Evolutionary conservation across 176 grass and related monocot species (phyloP).

Genomic region (Alopecurus myosuroides): DNA sequence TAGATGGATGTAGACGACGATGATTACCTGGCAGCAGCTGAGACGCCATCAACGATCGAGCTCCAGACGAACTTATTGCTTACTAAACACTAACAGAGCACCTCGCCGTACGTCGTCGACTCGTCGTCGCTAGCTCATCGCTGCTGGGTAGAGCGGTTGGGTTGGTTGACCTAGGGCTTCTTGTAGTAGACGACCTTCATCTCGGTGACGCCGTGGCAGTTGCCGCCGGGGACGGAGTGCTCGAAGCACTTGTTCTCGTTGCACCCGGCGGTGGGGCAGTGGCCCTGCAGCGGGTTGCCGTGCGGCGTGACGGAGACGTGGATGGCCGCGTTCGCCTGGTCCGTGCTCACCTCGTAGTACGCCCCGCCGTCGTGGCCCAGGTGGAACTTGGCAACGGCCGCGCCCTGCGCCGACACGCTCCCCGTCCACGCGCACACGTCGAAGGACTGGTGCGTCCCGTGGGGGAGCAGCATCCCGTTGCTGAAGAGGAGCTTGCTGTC

Average conservation of each 20-base stretch:
- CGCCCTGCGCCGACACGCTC: neutral
- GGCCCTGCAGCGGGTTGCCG: neutral
- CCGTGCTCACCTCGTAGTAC: slow-evolving; percentile 30
- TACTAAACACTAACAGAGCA: neutral
- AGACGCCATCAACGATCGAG: neutral
- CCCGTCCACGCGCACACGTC: slow-evolving; percentile 32
- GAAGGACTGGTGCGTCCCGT: slow-evolving; percentile 19
- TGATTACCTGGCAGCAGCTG: neutral
- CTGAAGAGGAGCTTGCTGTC: slow-evolving; percentile 8
- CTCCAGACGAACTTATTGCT: neutral
- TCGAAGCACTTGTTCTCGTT: neutral
- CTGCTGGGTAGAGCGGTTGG: too few relatives aligned
- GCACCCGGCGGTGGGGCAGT: slow-evolving; percentile 32
- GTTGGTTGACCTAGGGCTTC: neutral
- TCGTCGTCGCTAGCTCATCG: neutral
- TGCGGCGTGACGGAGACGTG: slow-evolving; percentile 20
- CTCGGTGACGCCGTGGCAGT: slow-evolving; percentile 38
- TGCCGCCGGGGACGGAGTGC: slow-evolving; percentile 21
- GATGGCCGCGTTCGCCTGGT: neutral
- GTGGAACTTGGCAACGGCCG: slow-evolving; percentile 28
- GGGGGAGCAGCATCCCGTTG: neutral
- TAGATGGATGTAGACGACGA: neutral
- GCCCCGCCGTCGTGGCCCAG: slow-evolving; percentile 31
- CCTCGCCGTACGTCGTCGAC: neutral
- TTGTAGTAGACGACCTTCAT: slow-evolving; percentile 45